A percentile compares a stretch with the other conserved stretches of the same genome.
phyloP scores from a whole-genome alignment of 345 rosid genomes.

The Zanthoxylum bungeanum region DNA sequence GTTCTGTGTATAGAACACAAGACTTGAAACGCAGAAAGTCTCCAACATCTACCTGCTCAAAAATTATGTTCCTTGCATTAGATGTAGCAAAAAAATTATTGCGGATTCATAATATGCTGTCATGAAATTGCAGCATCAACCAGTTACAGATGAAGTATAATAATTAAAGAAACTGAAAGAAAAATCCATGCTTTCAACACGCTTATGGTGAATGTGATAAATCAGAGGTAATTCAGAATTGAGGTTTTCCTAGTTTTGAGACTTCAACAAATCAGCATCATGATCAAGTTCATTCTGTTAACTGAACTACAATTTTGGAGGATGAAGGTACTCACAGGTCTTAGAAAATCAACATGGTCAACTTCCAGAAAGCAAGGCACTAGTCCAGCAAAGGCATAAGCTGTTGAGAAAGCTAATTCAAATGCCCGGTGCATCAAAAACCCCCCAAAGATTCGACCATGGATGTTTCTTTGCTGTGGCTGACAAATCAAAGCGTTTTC shows the following conservation, averaged over 20 bases:
- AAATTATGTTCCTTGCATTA: background rate
- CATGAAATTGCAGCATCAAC: background rate
- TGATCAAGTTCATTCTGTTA: background rate
- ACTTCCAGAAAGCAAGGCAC: slow-evolving; percentile 80
- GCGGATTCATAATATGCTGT: background rate
- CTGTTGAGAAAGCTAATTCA: slow-evolving; percentile 84
- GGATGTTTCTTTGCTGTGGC: slow-evolving; percentile 86
- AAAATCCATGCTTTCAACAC: background rate
- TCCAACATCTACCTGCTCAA: slow-evolving; percentile 75
- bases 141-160: background rate
- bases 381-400: slow-evolving; percentile 80
- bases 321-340: slow-evolving; percentile 57
- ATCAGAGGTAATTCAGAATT: background rate
- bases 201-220: background rate
- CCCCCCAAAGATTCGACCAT: slow-evolving; percentile 78
- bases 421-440: slow-evolving; percentile 82
- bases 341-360: slow-evolving; percentile 84
- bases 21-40: slow-evolving; percentile 79
- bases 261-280: background rate
- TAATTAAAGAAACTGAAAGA: background rate
- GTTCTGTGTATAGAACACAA: slow-evolving; percentile 72
- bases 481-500: slow-evolving; percentile 75
- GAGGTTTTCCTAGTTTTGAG: background rate
- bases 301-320: background rate
- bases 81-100: background rate